Base-by-base conservation (phyloP, 768 basidiomycete genomes). In the Tylopilus sp. region DNA sequence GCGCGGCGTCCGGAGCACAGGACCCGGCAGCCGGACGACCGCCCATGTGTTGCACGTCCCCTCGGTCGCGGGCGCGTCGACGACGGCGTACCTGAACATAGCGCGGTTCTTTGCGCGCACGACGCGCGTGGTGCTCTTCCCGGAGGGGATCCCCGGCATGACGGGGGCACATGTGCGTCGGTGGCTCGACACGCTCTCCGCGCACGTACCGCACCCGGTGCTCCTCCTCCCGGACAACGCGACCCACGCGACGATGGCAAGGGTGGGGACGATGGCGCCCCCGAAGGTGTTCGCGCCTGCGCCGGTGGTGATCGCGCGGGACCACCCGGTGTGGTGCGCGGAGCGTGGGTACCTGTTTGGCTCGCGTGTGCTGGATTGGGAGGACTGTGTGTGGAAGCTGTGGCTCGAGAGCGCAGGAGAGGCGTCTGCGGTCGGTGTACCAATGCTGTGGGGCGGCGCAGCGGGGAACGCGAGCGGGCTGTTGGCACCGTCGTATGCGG, bases 371-470 rank as follows among this genome's bases (percentile, higher is more conserved):
- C 64, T 72, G 4, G 81, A 84, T 51, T 86, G 84, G 84, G 71
- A 75, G 30, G 80, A 83, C 51, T 86, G 85, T 61, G 65, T 85
- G 13, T 86, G 84, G 83, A 80, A 82, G 57, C 52, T 84, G 50
- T 79, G 79, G 71, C 71, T 85, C 23, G 78, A 81, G 49, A 75
- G 71, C 48, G 75, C 73, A 31, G 83, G 82, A 13, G 66, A 67
- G 12, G 63, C 71, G 6, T 53, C 58, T 43, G 58, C 58, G 33
- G 44, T 68, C 15, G 40, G 18, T 1, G 30, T 56, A 2, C 58
- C 28, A 26, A 26, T 26, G n/a, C 28, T 56, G n/a, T 33, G 7
- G 49, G 56, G 56, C 10, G 48, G 10, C 35, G 11, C 35, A 41
- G 45, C 26, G 26, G 10, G 13, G 44, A 53, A 58, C 22, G 15